Conservation (phyloP, 2,329 filamentous ascomycete genomes). For the Penicillium crustosum region DNA sequence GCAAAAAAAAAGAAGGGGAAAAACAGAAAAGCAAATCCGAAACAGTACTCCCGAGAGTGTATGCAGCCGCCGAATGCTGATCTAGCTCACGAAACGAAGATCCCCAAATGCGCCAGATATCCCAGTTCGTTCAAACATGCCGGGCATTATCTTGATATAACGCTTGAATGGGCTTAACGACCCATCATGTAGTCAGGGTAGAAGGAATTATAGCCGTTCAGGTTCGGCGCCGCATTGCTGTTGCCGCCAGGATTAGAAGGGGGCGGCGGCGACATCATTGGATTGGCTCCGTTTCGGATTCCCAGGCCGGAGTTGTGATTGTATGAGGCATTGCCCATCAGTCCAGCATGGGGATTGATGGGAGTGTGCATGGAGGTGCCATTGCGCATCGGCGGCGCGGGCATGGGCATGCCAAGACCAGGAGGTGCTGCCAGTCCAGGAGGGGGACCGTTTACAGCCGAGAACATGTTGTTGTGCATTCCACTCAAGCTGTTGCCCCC, state of each 20-base stretch:
- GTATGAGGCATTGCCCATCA: conserved; percentile 35
- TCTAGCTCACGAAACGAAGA: conserved; percentile 42
- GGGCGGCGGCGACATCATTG: conserved; percentile 34
- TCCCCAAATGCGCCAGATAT: conserved; percentile 43
- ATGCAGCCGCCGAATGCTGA: conserved; percentile 44
- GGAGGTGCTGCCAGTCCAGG: conserved; percentile 77
- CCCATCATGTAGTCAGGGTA: conserved; percentile 53
- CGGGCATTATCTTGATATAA: conserved; percentile 40
- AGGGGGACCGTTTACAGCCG: conserved; percentile 71
- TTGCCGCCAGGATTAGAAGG: conserved; percentile 31
- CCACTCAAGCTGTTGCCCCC: conserved; percentile 57
- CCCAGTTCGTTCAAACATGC: conserved; percentile 45
- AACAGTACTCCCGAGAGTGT: conserved; percentile 39
- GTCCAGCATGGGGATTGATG: conserved; percentile 29
- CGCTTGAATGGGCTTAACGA: conserved; percentile 35
- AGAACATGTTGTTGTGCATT: conserved; percentile 62
- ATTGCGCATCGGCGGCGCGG: conserved; percentile 27
- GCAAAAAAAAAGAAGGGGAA: conserved; percentile 19
- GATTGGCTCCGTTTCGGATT: conserved; percentile 37
- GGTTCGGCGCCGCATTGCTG: conserved; percentile 30
- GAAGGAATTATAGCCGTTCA: conserved; percentile 39
- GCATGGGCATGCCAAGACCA: conserved; percentile 56
- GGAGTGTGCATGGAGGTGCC: conserved; percentile 34
- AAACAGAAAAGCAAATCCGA: conserved; percentile 29
- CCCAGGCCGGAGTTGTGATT: conserved; percentile 40